Evolutionary conservation across 1,139 yeast species (phyloP).

Genomic region (Komagataea norvegica): DNA sequence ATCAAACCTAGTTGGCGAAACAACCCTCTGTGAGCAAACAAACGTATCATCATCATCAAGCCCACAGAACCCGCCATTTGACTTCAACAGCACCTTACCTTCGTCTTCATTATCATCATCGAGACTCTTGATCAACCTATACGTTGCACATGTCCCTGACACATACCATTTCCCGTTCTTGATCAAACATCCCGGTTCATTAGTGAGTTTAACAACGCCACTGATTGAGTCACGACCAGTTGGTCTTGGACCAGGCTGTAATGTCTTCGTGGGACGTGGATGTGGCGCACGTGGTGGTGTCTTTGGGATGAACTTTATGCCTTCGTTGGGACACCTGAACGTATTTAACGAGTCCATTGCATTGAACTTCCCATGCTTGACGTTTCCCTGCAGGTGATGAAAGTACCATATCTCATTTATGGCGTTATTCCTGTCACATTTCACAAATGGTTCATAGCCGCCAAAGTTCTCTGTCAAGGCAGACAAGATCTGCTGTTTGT

Average conservation of each 20-base stretch:
- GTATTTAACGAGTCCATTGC: slow-evolving; percentile 55
- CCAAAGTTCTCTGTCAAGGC: slow-evolving; percentile 63
- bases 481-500: slow-evolving; percentile 55
- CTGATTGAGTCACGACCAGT: slow-evolving; percentile 27
- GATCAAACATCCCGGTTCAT: slow-evolving; percentile 71
- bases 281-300: slow-evolving; percentile 26
- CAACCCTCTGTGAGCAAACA: slow-evolving; percentile 24
- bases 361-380: slow-evolving; percentile 57
- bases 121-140: slow-evolving; percentile 38
- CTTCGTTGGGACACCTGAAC: slow-evolving; percentile 54
- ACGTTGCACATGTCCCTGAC: slow-evolving; percentile 85
- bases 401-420: slow-evolving; percentile 89
- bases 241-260: slow-evolving; percentile 23
- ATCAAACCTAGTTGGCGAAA: slow-evolving; percentile 50
- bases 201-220: slow-evolving; percentile 51
- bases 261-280: slow-evolving; percentile 25
- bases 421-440: slow-evolving; percentile 64
- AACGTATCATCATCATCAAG: slow-evolving; percentile 34
- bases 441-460: slow-evolving; percentile 61
- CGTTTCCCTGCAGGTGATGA: slow-evolving; percentile 73
- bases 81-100: slow-evolving; percentile 40
- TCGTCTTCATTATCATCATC: too few relatives aligned
- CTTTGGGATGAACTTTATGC: slow-evolving; percentile 23
- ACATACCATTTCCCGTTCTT: slow-evolving; percentile 81
- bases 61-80: slow-evolving; percentile 46